Evolutionary conservation across 768 basidiomycete species (phyloP).

Genomic region (Boletus rex-veris): DNA sequence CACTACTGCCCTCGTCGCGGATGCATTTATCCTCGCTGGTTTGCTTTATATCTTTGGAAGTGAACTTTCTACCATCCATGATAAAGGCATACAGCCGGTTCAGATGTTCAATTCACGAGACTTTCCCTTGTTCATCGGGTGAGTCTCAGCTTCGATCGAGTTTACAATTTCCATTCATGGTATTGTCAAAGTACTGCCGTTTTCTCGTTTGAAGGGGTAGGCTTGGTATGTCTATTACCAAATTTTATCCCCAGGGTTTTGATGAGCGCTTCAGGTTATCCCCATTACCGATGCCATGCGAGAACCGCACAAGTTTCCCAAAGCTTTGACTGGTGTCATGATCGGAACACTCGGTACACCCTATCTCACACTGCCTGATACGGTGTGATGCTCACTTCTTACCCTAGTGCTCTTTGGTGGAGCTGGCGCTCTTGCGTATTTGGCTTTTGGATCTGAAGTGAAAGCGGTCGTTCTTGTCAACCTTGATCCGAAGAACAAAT

Average conservation of each 20-base stretch:
- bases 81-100: constrained; percentile 73
- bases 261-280: constrained; percentile 55
- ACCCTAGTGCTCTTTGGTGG: constrained; percentile 76
- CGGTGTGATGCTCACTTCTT: constrained; percentile 3
- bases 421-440: constrained; percentile 81
- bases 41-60: constrained; percentile 84
- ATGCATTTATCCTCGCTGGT: constrained; percentile 91
- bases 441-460: constrained; percentile 82
- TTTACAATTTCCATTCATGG: neutral
- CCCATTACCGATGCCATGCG: constrained; percentile 98
- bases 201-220: constrained; percentile 98
- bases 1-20: constrained; percentile 87
- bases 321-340: constrained; percentile 88
- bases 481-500: constrained; percentile 74
- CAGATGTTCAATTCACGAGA: constrained; percentile 84
- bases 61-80: constrained; percentile 67
- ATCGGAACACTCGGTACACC: constrained; percentile 65
- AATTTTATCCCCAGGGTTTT: neutral
- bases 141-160: constrained; percentile 23
- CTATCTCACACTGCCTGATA: neutral
- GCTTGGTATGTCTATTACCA: constrained; percentile 54
- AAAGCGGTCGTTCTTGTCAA: constrained; percentile 96
- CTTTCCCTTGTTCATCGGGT: constrained; percentile 93
- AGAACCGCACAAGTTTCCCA: constrained; percentile 91
- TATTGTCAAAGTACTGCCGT: constrained; percentile 74